Evolutionary conservation across 1,284 basidiomycete genomes (phyloP).

Genomic region (Trichosporon ovoides): DNA sequence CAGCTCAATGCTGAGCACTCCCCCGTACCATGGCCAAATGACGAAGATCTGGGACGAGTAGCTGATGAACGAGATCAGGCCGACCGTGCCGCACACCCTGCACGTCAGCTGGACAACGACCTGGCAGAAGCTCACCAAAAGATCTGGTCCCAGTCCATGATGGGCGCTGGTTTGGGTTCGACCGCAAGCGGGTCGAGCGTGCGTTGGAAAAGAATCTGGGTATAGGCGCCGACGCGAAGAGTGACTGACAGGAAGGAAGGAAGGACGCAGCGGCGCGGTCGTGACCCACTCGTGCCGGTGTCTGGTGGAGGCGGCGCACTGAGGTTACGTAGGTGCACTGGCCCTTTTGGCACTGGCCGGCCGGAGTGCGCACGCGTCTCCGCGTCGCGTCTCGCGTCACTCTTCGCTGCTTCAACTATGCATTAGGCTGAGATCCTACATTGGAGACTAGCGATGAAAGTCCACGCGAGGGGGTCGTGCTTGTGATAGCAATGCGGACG

Average conservation of each 20-base stretch:
- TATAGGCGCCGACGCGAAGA: not conserved
- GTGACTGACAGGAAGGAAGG: not conserved
- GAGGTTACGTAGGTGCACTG: no score
- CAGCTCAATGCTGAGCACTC: slow-evolving; percentile 64
- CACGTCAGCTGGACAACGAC: not conserved
- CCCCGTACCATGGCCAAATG: slow-evolving; percentile 85
- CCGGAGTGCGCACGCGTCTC: no score
- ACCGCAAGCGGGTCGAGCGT: not conserved
- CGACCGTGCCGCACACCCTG: slow-evolving; percentile 58
- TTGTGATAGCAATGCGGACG: no score
- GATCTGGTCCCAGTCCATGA: slow-evolving; percentile 2
- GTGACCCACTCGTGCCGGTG: no score
- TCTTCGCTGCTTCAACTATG: no score
- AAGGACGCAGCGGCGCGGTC: no score
- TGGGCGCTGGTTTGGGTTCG: not conserved
- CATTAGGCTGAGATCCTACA: no score
- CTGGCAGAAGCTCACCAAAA: not conserved
- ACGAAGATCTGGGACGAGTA: slow-evolving; percentile 83
- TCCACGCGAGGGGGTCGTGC: no score
- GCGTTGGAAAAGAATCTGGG: not conserved
- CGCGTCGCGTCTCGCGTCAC: no score
- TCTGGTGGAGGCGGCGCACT: no score
- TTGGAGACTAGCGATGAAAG: no score
- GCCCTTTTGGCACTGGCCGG: no score
- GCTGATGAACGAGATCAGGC: slow-evolving; percentile 79